Evolutionary conservation across 176 grass and related monocot species (phyloP), one percentile per base, ranked within the genome.

Genomic region (Luzula sylvatica): DNA sequence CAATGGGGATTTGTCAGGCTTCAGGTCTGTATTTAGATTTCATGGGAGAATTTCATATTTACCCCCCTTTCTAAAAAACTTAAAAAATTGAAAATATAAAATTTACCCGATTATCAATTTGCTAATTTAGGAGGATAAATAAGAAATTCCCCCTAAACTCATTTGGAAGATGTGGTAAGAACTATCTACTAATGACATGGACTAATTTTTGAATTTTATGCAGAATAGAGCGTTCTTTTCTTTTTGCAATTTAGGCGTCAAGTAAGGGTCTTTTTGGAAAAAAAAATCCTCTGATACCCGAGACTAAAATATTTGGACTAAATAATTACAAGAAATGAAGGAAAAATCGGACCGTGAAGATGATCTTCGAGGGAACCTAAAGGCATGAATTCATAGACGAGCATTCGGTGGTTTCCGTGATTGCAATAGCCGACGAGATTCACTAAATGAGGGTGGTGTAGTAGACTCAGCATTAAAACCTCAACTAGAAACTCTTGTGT

Each of bases 401-500:
- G 68, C 52, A 90, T 63, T 40, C 72, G 70, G 18, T 81, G 76
- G 41, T 81, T 45, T 0, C 72, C 68, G 46, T 85, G 67, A 39
- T 74, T 70, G 28, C 86, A 90, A 49, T 81, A 83, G 14, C 86
- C 86, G 43, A 71, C 53, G 68, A 90, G 54, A 64, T 70, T 71
- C 59, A 90, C 86, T 23, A 90, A 76, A 80, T 90, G 82, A 39
- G 68, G 71, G 12, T 90, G 80, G 53, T 85, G 86, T 27, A 85
- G 21, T 47, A 90, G 67, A 23, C 50, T 84, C 28, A 90, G 72
- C 86, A 90, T 90, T 35, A 84, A 65, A 67, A 83, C 76, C 76
- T 90, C 86, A 39, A 90, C 80, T 45, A 90, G 72, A 64, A 90
- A 90, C 75, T 90, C 86, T 56, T 68, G 72, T 46, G 73, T 90